These are phyloP conservation scores for Pythium periplocum DNA, from an alignment of 352 stramenopile genomes.

Conservation along the genomic window DNA sequence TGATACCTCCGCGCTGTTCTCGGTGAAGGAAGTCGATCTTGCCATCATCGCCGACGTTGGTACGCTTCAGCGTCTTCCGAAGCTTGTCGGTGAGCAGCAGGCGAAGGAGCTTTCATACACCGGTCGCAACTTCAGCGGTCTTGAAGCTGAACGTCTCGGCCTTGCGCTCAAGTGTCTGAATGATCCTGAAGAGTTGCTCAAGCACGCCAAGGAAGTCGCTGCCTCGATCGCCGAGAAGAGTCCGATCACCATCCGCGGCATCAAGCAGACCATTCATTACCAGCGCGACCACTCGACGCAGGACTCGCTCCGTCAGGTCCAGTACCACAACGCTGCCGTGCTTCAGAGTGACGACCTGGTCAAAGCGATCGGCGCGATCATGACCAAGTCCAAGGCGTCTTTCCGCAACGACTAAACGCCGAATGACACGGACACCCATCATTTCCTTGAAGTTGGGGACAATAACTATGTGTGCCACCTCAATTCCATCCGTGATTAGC, in stretches of 20 bases:
- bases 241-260: conserved; percentile 78
- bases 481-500: too few relatives aligned
- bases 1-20: conserved; percentile 77
- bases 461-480: too few relatives aligned
- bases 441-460: too few relatives aligned
- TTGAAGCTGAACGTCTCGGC: conserved; percentile 70
- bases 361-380: conserved; percentile 60
- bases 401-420: conserved; percentile 59
- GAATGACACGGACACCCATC: background rate
- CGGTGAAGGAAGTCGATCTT: conserved; percentile 85
- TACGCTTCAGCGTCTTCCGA: conserved; percentile 82
- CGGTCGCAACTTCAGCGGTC: conserved; percentile 68
- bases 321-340: conserved; percentile 80
- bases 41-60: conserved; percentile 87
- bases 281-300: conserved; percentile 78
- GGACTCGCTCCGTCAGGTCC: conserved; percentile 73
- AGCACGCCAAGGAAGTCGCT: conserved; percentile 48
- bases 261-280: conserved; percentile 87
- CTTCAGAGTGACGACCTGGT: conserved; percentile 84
- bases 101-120: conserved; percentile 86
- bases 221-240: conserved; percentile 76
- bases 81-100: conserved; percentile 78
- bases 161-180: conserved; percentile 72
- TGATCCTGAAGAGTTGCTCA: conserved; percentile 52
- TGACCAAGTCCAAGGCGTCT: conserved; percentile 57